phyloP scores from a whole-genome alignment of 305 asterid genomes.

The Solanum aculeatissimum region DNA sequence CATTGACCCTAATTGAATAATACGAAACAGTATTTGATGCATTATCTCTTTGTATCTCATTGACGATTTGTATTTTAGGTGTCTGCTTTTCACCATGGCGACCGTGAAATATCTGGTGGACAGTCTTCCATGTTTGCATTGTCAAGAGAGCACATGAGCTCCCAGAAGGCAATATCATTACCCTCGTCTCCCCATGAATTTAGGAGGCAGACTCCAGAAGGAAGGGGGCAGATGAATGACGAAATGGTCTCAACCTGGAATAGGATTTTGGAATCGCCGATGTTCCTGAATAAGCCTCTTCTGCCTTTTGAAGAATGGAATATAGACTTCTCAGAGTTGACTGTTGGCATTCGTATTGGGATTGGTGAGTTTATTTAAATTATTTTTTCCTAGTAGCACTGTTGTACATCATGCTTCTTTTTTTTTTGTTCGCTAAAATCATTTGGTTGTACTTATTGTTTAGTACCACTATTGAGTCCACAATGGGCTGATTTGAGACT shows the following conservation, averaged over 20 bases:
- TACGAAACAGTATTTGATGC: neutral
- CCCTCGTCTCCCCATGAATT: slow-evolving; percentile 97
- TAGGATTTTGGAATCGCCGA: slow-evolving; percentile 67
- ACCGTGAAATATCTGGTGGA: slow-evolving; percentile 36
- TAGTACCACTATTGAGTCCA: neutral
- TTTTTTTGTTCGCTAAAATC: neutral
- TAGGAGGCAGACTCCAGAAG: slow-evolving; percentile 47
- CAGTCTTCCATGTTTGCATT: slow-evolving; percentile 31
- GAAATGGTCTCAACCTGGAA: slow-evolving; percentile 69
- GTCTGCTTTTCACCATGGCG: slow-evolving; percentile 31
- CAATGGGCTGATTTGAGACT: neutral
- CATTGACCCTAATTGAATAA: neutral
- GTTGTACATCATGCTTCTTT: neutral
- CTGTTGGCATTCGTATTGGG: slow-evolving; percentile 94
- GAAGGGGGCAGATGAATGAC: slow-evolving; percentile 20
- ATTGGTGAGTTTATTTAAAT: slow-evolving; percentile 52
- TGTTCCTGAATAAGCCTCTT: slow-evolving; percentile 77
- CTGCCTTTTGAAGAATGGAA: slow-evolving; percentile 95
- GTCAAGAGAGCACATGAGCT: slow-evolving; percentile 41
- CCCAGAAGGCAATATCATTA: slow-evolving; percentile 84
- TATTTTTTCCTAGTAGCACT: neutral
- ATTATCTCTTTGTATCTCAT: neutral
- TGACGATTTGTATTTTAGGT: slow-evolving; percentile 12
- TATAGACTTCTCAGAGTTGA: slow-evolving; percentile 83
- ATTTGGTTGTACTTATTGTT: neutral